Evolutionary conservation across 768 basidiomycete species (phyloP).

Genomic region (Pisolithus marmoratus): DNA sequence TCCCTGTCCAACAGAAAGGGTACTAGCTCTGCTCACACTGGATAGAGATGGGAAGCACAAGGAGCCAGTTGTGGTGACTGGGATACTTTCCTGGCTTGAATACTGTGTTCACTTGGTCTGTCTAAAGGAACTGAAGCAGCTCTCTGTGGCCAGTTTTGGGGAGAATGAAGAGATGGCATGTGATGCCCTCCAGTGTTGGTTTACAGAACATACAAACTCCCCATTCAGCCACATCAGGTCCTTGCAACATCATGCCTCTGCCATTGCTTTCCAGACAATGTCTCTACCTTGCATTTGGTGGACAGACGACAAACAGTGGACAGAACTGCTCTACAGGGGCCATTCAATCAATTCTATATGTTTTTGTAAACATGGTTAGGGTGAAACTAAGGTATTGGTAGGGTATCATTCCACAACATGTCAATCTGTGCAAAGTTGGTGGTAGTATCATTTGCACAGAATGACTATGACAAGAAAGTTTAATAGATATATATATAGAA

Average conservation of each 20-base stretch:
- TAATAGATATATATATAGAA: too few species aligned
- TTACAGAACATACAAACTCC: not conserved
- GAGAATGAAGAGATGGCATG: not conserved
- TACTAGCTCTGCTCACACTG: not conserved
- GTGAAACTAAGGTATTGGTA: too few species aligned
- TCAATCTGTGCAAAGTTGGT: too few species aligned
- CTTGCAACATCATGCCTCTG: not conserved
- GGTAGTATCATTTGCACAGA: too few species aligned
- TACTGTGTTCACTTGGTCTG: slow-evolving; percentile 3
- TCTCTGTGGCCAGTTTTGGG: not conserved
- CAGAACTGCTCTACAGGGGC: slow-evolving; percentile 2
- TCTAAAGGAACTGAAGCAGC: not conserved
- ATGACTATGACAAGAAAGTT: too few species aligned
- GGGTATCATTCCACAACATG: too few species aligned
- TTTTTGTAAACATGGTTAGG: too few species aligned
- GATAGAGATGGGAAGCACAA: slow-evolving; percentile 5
- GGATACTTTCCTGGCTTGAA: not conserved
- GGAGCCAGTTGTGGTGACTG: too few species aligned
- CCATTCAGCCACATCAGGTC: not conserved
- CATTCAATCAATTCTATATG: too few species aligned
- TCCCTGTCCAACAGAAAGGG: slow-evolving; percentile 15
- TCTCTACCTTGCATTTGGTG: slow-evolving; percentile 3
- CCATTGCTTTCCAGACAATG: not conserved
- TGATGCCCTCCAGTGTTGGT: not conserved
- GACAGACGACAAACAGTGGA: not conserved